Conservation (phyloP, 805 yeast genomes). For the Spathaspora sp. region DNA sequence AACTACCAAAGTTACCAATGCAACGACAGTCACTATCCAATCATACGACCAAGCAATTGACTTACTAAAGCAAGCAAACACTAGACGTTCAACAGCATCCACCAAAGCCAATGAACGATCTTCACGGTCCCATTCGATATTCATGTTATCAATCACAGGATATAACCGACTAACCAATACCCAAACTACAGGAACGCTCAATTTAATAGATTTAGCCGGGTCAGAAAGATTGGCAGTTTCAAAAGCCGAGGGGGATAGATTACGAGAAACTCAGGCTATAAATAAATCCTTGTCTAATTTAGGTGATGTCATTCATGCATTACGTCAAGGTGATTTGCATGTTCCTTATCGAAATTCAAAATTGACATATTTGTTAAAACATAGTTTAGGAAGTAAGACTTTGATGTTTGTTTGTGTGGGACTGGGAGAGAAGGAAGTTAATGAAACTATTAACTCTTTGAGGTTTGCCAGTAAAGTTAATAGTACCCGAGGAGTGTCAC, state of each 20-base stretch:
- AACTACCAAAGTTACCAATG: constrained; percentile 60
- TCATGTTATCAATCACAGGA: constrained; percentile 61
- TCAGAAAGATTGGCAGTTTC: constrained; percentile 80
- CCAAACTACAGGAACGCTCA: constrained; percentile 55
- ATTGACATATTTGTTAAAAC: constrained; percentile 78
- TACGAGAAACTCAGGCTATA: constrained; percentile 84
- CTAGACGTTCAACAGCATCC: constrained; percentile 71
- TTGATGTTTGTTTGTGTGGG: constrained; percentile 90
- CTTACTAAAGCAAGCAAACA: constrained; percentile 52
- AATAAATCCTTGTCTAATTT: constrained; percentile 83
- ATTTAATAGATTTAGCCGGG: constrained; percentile 90
- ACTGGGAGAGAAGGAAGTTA: constrained; percentile 56
- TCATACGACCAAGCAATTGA: constrained; percentile 46
- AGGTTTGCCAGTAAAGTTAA: constrained; percentile 87
- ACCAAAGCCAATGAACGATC: constrained; percentile 81
- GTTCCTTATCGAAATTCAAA: constrained; percentile 70
- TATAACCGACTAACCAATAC: constrained; percentile 46
- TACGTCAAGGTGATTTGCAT: constrained; percentile 44
- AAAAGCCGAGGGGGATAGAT: constrained; percentile 73
- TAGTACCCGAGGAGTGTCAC: constrained; percentile 32
- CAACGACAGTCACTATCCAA: constrained; percentile 46
- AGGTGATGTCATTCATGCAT: constrained; percentile 83
- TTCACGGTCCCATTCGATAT: constrained; percentile 88
- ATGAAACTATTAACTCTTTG: constrained; percentile 79
- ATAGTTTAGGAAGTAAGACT: constrained; percentile 82